Evolutionary conservation across 352 stramenopile genomes (phyloP).

Genomic region (Phytopythium delawarense): DNA sequence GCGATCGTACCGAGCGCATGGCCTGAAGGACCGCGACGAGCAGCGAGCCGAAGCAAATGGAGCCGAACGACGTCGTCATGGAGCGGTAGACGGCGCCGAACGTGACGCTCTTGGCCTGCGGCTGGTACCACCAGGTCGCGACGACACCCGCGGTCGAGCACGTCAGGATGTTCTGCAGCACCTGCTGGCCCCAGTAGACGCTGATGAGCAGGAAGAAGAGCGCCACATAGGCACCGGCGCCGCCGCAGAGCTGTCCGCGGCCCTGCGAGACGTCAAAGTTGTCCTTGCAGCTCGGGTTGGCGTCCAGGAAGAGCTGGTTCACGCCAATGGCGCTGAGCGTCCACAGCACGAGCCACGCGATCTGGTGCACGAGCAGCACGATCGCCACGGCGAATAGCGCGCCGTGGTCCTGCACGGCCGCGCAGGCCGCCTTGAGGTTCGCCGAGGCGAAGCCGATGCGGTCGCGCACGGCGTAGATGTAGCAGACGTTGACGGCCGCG

Average conservation of each 20-base stretch:
- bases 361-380: constrained; percentile 63
- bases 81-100: constrained; percentile 74
- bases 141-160: constrained; percentile 78
- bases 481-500: constrained; percentile 79
- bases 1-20: constrained; percentile 46
- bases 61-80: constrained; percentile 76
- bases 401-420: constrained; percentile 47
- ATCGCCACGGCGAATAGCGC: constrained; percentile 66
- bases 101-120: constrained; percentile 46
- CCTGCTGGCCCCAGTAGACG: constrained; percentile 83
- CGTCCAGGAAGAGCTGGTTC: constrained; percentile 66
- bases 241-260: constrained; percentile 53
- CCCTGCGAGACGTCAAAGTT: constrained; percentile 26
- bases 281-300: constrained; percentile 56
- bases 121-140: constrained; percentile 84
- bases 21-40: constrained; percentile 86
- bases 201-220: constrained; percentile 83
- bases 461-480: constrained; percentile 76
- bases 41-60: constrained; percentile 82
- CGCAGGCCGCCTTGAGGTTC: constrained; percentile 75
- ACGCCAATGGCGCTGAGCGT: constrained; percentile 59
- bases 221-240: constrained; percentile 43
- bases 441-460: constrained; percentile 79
- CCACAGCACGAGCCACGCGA: constrained; percentile 74
- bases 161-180: constrained; percentile 82